phyloP scores from a whole-genome alignment of 768 basidiomycete genomes.

The Phanerodontia chrysosporium region DNA sequence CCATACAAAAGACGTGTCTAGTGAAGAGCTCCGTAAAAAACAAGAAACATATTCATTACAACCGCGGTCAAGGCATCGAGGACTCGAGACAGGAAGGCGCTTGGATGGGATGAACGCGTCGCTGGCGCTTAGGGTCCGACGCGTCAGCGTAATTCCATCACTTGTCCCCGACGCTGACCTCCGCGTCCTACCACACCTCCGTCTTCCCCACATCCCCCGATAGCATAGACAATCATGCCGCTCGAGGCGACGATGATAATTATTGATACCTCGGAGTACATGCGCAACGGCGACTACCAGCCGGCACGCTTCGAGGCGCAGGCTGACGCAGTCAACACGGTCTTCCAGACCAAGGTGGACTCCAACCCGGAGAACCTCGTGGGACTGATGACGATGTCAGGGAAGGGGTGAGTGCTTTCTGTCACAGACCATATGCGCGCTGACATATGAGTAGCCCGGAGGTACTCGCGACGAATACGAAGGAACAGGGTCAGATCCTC shows the following conservation, averaged over 20 bases:
- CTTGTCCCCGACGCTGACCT: conserved; percentile 5
- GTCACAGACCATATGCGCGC: not conserved
- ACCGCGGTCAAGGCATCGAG: too few species aligned
- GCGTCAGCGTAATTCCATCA: conserved; percentile 13
- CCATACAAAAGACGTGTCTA: too few species aligned
- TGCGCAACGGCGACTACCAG: conserved; percentile 90
- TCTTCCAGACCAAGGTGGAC: conserved; percentile 91
- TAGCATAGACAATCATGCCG: conserved; percentile 58
- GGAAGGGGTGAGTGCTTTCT: conserved; percentile 65
- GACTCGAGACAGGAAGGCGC: not conserved
- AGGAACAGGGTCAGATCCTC: conserved; percentile 90
- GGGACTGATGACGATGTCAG: conserved; percentile 97
- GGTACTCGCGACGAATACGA: conserved; percentile 93
- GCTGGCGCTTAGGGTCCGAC: not conserved
- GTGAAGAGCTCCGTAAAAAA: too few species aligned
- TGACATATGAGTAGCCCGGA: conserved; percentile 59
- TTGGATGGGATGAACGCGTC: not conserved
- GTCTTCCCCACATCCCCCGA: not conserved
- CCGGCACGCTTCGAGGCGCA: conserved; percentile 90
- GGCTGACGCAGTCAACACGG: conserved; percentile 81
- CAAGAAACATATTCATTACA: too few species aligned
- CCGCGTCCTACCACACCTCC: conserved; percentile 7
- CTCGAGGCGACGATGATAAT: conserved; percentile 98
- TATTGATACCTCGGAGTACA: conserved; percentile 96
- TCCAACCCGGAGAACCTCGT: conserved; percentile 98